Evolutionary conservation across 140 eudicot species (phyloP), one percentile per base, ranked within the genome.

Genomic region (Erigeron philadelphicus): DNA sequence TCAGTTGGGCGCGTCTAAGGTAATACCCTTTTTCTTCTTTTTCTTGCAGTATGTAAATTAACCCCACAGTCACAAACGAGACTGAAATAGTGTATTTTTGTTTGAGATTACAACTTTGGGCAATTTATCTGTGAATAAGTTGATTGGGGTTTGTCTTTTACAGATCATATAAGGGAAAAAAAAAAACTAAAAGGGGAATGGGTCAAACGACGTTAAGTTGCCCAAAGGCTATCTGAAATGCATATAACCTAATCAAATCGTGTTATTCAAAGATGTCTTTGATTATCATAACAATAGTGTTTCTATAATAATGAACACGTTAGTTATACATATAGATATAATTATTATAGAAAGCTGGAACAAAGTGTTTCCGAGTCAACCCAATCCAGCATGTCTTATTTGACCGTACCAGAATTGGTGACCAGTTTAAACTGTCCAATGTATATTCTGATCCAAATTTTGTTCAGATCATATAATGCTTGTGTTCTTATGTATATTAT

Each of bases 1-100:
- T 85, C 68, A 67, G 85, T 4, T 85, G 87, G 90, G 80, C 87
- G 9, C 85, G 87, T 53, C 75, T 85, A 43, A 85, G 73, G 87
- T 82, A 82, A 63, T 25, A 18, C 12, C 64, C 16, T 10, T 76
- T 47, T 25, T 40, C 7, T 53, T 18, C 10, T 44, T 49, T 40
- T 65, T 12, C 59, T 25, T 48, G 0, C 12, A 11, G 50, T 75
- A 21, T 61, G 5, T 19, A 11, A 41, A n/a, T 11, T 62, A 1
- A 13, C 42, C 49, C 13, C 7, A 9, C 11, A 62, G 16, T 0
- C 25, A 21, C 25, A 21, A 21, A 21, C 25, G 25, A 0, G 25
- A 21, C 1, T 1, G 25, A 21, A 21, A 21, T 21, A 21, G 25
- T 21, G 25, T 21, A 41, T 31, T 31, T 31, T 31, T 31, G 38